These are phyloP conservation scores for Porcisia deanei DNA, from an alignment of 208 protist species.

Conservation along the genomic window DNA sequence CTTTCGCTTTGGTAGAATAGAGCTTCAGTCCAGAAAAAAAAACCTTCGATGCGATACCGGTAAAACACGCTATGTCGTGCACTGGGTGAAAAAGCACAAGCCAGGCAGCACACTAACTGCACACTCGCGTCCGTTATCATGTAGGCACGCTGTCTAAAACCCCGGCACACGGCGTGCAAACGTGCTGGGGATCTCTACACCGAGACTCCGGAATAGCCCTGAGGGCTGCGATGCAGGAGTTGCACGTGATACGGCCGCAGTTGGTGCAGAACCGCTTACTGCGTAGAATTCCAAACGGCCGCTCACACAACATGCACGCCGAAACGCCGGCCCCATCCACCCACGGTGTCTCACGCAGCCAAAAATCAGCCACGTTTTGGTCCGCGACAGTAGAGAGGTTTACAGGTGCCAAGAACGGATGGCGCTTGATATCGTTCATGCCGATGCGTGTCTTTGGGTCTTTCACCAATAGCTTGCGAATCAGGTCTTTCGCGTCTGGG, in stretches of 20 bases:
- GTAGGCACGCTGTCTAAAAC: conserved; percentile 7
- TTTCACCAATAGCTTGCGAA: conserved; percentile 78
- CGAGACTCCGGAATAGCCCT: conserved; percentile 48
- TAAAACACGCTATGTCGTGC: background rate
- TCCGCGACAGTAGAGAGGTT: conserved; percentile 54
- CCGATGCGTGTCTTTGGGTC: conserved; percentile 59
- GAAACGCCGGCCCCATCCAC: conserved; percentile 64
- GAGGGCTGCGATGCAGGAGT: conserved; percentile 50
- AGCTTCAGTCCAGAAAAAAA: background rate
- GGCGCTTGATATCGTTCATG: conserved; percentile 67
- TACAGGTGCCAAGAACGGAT: conserved; percentile 79
- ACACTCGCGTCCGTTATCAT: background rate
- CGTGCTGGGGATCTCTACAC: conserved; percentile 36
- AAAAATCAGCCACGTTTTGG: conserved; percentile 48
- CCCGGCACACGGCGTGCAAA: conserved; percentile 48
- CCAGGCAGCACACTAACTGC: background rate
- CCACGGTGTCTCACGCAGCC: conserved; percentile 82
- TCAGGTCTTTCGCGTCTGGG: conserved; percentile 72
- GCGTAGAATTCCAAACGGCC: conserved; percentile 50
- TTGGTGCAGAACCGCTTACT: conserved; percentile 80
- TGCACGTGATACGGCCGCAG: conserved; percentile 90
- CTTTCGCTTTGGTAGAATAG: background rate
- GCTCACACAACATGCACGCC: conserved; percentile 70
- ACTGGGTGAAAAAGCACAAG: conserved; percentile 1
- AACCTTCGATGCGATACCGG: background rate